Conservation (phyloP, 176 grass and related monocot genomes). For the Luzula sylvatica region DNA sequence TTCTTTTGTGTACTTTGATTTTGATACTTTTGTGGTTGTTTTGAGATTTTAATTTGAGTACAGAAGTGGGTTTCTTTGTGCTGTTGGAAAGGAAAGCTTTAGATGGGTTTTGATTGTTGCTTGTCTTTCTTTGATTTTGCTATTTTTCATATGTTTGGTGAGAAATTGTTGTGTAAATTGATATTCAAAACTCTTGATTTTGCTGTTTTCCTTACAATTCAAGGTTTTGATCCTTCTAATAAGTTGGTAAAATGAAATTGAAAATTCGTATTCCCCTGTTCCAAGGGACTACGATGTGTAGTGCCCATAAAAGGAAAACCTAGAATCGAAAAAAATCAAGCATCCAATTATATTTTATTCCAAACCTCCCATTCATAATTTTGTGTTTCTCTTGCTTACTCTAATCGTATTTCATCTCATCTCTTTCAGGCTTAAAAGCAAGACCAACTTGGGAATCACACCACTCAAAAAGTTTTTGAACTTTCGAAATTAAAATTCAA, state of each 20-base stretch:
- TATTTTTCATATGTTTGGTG: not conserved
- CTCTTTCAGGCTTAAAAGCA: not conserved
- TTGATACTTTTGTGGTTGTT: slow-evolving; percentile 13
- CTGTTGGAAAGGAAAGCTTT: not conserved
- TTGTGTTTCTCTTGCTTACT: no score
- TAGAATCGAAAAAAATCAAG: not conserved
- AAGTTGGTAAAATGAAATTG: not conserved
- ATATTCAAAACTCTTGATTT: not conserved
- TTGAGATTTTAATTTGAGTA: slow-evolving; percentile 6
- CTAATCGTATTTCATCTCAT: no score
- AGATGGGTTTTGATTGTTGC: not conserved
- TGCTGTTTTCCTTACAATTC: not conserved
- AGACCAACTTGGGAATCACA: not conserved
- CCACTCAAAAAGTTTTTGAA: not conserved
- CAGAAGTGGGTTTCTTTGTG: no score
- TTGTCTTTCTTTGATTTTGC: not conserved
- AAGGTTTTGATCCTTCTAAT: not conserved
- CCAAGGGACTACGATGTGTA: not conserved
- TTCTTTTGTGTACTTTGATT: slow-evolving; percentile 10
- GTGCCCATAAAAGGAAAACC: no score
- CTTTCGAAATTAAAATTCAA: not conserved
- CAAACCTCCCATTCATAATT: no score
- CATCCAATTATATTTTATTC: not conserved
- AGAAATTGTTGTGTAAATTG: not conserved
- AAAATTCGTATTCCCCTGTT: not conserved